These are phyloP conservation scores for Leptomonas pyrrhocoris DNA, from an alignment of 208 protist species.

Conservation along the genomic window DNA sequence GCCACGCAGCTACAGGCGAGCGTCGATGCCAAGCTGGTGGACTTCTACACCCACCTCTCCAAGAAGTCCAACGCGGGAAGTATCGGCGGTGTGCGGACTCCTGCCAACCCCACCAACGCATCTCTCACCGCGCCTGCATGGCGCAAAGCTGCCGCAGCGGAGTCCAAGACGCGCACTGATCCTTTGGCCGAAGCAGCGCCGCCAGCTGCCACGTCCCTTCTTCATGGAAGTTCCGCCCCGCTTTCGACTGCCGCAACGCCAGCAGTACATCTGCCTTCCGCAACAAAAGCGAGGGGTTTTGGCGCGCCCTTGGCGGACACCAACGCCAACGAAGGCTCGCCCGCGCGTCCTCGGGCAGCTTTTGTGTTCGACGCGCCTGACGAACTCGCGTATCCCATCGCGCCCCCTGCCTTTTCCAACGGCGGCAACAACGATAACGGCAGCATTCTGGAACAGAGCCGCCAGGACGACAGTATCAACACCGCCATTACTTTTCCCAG, in stretches of 20 bases:
- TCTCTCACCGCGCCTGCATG: conserved; percentile 14
- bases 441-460: neutral
- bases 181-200: neutral
- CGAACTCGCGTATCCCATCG: neutral
- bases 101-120: neutral
- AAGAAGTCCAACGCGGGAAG: conserved; percentile 33
- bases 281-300: neutral
- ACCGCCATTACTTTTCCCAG: neutral
- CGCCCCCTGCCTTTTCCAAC: neutral
- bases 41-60: conserved; percentile 71
- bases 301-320: too few species aligned
- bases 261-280: neutral
- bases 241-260: neutral
- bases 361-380: conserved; percentile 1
- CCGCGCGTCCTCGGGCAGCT: neutral
- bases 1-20: conserved; percentile 29
- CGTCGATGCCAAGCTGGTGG: conserved; percentile 53
- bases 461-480: neutral
- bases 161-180: neutral
- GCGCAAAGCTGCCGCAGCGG: neutral
- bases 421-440: neutral
- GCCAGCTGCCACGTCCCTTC: conserved; percentile 1
- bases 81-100: conserved; percentile 18
- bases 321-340: neutral
- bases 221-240: neutral